Evolutionary conservation across 179 eudicot genomes (phyloP), one percentile per base, ranked within the genome.

Genomic region (Spergularia azorica): DNA sequence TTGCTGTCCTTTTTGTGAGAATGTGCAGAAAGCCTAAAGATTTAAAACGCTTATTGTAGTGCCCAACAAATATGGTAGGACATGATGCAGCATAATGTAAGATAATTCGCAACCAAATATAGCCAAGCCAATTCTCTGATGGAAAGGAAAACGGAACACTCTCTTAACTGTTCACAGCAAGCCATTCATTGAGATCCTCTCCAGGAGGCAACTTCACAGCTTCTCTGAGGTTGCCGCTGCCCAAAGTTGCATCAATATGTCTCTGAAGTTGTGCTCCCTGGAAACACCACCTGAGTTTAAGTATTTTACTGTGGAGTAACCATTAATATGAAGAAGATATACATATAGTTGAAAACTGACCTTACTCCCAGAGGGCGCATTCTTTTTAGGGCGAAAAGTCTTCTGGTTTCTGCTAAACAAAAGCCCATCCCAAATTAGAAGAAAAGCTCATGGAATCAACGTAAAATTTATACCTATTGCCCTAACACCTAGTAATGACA

Each of bases 191-290:
- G 39, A 88, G 77, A 82, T 89, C 91, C 63, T 89, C 92, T 67
- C 91, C 92, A 71, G 92, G 90, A 56, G 92, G 92, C 63, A 89
- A 78, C 70, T 87, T 87, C 57, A 89, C 92, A 67, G 90, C 91
- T 83, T 89, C 92, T 63, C 87, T 86, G 70, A 89, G 81, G 84
- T 89, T 89, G 63, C 92, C 92, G 74, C 89, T 84, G 67, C 92
- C 92, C 73, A 89, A 84, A 82, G 90, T 88, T 70, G 89, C 88
- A 76, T 88, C 89, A 73, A 89, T 89, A 74, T 89, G 92, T 80
- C 76, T 89, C 77, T 86, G 84, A 78, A 89, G 92, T 79, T 89
- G 91, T 64, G 88, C 88, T 67, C 89, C 92, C 90, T 88, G 77
- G 1, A 12, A 32, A 20, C 77, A 4, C 20, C 77, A 63, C n/a